Base-by-base conservation (phyloP, 2,329 filamentous ascomycete genomes). In the Fusarium nelsonii region DNA sequence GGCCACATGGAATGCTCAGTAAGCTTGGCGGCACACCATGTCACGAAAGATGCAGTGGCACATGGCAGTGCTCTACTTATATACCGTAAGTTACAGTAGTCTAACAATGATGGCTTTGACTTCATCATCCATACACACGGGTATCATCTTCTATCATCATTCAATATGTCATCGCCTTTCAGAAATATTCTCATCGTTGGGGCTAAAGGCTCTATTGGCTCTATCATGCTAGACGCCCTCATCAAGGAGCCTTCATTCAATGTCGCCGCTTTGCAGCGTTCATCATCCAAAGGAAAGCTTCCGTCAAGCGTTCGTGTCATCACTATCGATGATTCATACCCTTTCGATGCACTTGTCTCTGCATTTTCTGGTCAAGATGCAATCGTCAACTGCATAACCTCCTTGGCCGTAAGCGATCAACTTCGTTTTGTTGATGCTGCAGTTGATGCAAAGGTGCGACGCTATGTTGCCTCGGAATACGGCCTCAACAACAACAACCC, bases 401-500 rank as follows among this genome's bases (percentile, higher is more conserved):
- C 58, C 6, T 10, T 62, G 9, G 58, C 58, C 2, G 58, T 62
- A 10, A 43, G 26, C 2, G 58, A 61, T 4, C 58, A 62, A 12
- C 39, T 62, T 2, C 58, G 58, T 12, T 62, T 61, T 8, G 16
- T 61, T 4, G 56, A 62, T 1, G 58, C 58, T 0, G 58, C 58
- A 8, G 44, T 62, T 4, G 1, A 37, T 11, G 37, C 56, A 0
- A 62, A 62, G 3, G 33, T 53, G 3, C 60, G 30, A 4, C 58
- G 58, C n/a, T 62, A 62, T 6, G 20, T 62, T 0, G 39, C 58
- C 1, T 62, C 58, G 0, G 58, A 62, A 18, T 62, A 62, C 6
- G 58, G 58, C 2, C 58, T 62, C 2, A 62, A 62, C 5, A 62
- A 62, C 44, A 62, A 62, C 8, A 62, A 61, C 1, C 45, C 58